Evolutionary conservation across 2,329 filamentous ascomycete genomes (phyloP), one percentile per base, ranked within the genome.

Genomic region (Neospermospora avenae): DNA sequence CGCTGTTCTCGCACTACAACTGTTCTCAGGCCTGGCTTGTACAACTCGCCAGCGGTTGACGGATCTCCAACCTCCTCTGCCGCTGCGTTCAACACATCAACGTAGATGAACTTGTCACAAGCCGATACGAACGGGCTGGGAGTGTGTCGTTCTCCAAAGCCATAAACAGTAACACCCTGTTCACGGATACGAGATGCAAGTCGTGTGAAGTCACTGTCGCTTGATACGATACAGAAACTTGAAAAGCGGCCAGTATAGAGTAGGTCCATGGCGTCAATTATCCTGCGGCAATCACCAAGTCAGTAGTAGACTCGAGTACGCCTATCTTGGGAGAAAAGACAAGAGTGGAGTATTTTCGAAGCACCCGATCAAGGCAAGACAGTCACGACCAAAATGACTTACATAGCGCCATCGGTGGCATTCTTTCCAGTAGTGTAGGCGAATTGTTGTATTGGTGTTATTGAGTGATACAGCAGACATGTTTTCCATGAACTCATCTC

Each of bases 261-360:
- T 24, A 54, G 24, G 41, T 54, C 51, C 51, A 54, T 54, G n/a
- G 51, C 51, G 20, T 54, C 51, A 20, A 54, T 54, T 10, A 54
- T 54, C 28, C 28, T 31, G 28, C 11, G 6, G 11, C 11, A 10
- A 31, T 5, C 28, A 31, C 11, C 11, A 5, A 5, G 11, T 5
- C 11, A 31, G 5, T 31, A 31, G 28, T 31, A 31, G 5, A 31
- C 11, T 10, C n/a, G n/a, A n/a, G n/a, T 31, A 6, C 28, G 28
- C 11, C 28, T 31, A 10, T 31, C 28, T 31, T 31, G 11, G 28
- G 28, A 31, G 5, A n/a, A n/a, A n/a, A n/a, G n/a, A n/a, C n/a
- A n/a, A n/a, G n/a, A n/a, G n/a, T n/a, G n/a, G n/a, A n/a, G n/a
- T n/a, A n/a, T n/a, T n/a, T n/a, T n/a, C n/a, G n/a, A n/a, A n/a